A percentile compares a stretch with the other conserved stretches of the same genome.
phyloP scores from a whole-genome alignment of 176 grass and related monocot genomes.

The Zizania latifolia region DNA sequence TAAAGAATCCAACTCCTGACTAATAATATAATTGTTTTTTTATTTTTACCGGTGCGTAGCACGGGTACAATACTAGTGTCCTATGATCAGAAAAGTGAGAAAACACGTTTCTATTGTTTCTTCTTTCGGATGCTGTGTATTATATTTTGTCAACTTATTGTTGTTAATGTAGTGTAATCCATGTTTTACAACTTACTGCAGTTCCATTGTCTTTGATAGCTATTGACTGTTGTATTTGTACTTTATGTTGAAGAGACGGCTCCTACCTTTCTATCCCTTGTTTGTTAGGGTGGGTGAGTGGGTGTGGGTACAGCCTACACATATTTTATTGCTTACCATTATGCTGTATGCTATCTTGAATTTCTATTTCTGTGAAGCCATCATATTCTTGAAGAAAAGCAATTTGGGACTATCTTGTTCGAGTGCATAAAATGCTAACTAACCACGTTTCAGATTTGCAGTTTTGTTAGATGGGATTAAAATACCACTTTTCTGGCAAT shows the following conservation, averaged over 20 bases:
- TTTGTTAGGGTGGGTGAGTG: too few relatives aligned
- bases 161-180: neutral
- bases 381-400: too few relatives aligned
- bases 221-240: slow-evolving; percentile 10
- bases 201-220: neutral
- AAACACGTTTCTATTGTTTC: neutral
- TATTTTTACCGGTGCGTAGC: too few relatives aligned
- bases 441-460: neutral
- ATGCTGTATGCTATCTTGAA: too few relatives aligned
- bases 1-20: too few relatives aligned
- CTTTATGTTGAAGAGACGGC: neutral
- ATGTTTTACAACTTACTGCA: neutral
- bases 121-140: neutral
- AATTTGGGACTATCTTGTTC: neutral
- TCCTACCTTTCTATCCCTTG: neutral
- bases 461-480: neutral
- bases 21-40: too few relatives aligned
- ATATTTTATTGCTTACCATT: neutral
- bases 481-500: neutral
- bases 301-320: too few relatives aligned
- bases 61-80: too few relatives aligned
- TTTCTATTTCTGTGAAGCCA: too few relatives aligned
- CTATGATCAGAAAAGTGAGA: neutral
- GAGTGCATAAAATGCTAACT: neutral
- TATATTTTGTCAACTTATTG: neutral